phyloP scores from a whole-genome alignment of 2,329 filamentous ascomycete genomes.

The Aspergillus phoenicis region DNA sequence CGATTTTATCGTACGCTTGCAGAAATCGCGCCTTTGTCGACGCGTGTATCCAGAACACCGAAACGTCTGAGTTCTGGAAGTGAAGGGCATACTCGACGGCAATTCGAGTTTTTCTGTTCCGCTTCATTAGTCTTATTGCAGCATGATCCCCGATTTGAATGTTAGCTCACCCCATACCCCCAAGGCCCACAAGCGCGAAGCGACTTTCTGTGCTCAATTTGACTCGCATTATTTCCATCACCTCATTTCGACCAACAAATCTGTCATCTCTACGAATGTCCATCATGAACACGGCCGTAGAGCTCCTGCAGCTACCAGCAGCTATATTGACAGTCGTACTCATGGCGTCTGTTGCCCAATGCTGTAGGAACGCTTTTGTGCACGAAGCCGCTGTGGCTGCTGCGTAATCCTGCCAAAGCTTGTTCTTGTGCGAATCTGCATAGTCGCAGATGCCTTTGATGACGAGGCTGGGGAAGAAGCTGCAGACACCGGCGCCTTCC shows the following conservation, averaged over 20 bases:
- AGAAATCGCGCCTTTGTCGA: conserved; percentile 19
- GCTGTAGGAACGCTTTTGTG: conserved; percentile 15
- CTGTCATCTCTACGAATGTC: not conserved
- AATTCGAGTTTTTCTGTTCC: conserved; percentile 26
- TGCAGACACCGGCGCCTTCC: conserved; percentile 5
- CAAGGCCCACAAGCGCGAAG: not conserved
- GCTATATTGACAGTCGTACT: not conserved
- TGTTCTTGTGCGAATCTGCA: conserved; percentile 23
- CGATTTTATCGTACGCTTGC: conserved; percentile 3
- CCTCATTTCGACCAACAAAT: not conserved
- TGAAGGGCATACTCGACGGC: conserved; percentile 27
- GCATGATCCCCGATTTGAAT: not conserved
- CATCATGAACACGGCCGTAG: not conserved
- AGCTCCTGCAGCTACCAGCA: not conserved
- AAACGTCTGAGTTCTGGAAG: conserved; percentile 19
- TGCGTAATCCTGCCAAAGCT: conserved; percentile 23
- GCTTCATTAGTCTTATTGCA: not conserved
- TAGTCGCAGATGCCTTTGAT: conserved; percentile 24
- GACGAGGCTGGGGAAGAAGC: conserved; percentile 8
- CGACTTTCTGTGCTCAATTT: not conserved
- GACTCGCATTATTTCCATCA: not conserved
- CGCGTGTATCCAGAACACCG: conserved; percentile 28
- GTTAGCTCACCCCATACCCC: not conserved
- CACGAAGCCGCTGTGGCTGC: conserved; percentile 23
- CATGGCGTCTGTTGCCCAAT: not conserved